Conservation (phyloP, 345 rosid genomes). For the Leavenworthia alabamica region DNA sequence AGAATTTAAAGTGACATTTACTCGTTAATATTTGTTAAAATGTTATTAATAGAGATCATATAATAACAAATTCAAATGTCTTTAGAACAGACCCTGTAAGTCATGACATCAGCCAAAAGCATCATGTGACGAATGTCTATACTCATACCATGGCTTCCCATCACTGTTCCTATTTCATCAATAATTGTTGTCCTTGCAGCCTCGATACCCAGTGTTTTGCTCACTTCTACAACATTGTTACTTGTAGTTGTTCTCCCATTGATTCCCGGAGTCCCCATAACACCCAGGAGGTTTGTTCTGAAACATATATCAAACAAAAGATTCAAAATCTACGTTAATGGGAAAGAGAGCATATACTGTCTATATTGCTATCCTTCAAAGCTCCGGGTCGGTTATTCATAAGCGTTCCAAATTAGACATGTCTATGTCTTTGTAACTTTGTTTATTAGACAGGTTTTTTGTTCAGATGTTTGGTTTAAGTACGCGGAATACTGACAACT, state of each 20-base stretch:
- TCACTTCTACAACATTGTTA: conserved; percentile 77
- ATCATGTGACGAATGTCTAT: conserved; percentile 97
- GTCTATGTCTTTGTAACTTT: too few species aligned
- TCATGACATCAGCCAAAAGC: conserved; percentile 96
- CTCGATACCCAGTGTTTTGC: conserved; percentile 76
- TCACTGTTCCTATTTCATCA: conserved; percentile 65
- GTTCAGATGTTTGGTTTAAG: background rate
- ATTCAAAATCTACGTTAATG: background rate
- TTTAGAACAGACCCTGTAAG: conserved; percentile 55
- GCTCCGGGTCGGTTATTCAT: background rate
- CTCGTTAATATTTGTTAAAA: background rate
- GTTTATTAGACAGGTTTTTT: background rate
- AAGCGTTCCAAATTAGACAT: background rate
- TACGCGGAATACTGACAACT: background rate
- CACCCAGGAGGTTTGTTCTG: conserved; percentile 75
- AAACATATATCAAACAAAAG: conserved; percentile 14
- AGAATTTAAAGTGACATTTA: conserved; percentile 18
- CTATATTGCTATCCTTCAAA: background rate
- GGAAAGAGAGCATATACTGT: background rate
- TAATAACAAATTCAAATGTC: conserved; percentile 16
- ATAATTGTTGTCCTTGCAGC: conserved; percentile 91
- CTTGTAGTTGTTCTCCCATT: conserved; percentile 73
- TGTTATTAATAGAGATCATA: background rate
- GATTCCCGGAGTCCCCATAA: conserved; percentile 87
- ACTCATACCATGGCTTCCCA: conserved; percentile 92